Base-by-base conservation (phyloP, 441 rosid species). In the Aleurites moluccanus region DNA sequence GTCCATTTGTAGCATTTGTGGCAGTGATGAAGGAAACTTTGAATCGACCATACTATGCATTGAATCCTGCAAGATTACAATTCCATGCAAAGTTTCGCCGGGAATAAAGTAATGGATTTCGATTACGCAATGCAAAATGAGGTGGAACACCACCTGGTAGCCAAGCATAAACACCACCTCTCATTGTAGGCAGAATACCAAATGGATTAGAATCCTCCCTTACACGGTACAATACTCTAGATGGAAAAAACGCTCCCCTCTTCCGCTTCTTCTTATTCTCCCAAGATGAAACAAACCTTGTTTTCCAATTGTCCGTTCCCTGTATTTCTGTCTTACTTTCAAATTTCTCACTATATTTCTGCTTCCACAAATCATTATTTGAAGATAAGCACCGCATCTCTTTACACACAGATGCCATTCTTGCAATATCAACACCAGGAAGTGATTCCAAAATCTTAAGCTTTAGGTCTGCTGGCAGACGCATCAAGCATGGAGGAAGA, bases 381-480 rank as follows among this genome's bases (percentile, higher is more conserved):
- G 91, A 85, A 11, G 89, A 81, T 79, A 94, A 67, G 74, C 79
- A 77, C 47, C 67, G 73, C 86, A 86, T 81, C 72, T 91, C 93
- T 0, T 82, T 68, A 79, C 84, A 87, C 38, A 88, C 88, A 74
- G 87, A 80, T 14, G 74, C 90, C 80, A 90, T 70, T 68, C 63
- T 87, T 0, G 88, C 91, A 62, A 89, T 25, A 81, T 89, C 90
- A 67, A 7, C 61, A 9, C 84, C 93, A 35, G 85, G 79, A 77
- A 95, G 86, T 2, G 27, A 83, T 85, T 88, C 90, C 50, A 90
- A 65, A 72, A 92, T 85, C 87, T 77, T 88, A 45, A 85, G 69
- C 83, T 90, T 91, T 10, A 92, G 79, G 74, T 93, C 93, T 0
- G 81, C 74, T 0, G 98, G 94, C 69, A 93, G 81, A 23, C 82